Evolutionary conservation across 2,329 filamentous ascomycete species (phyloP).

Genomic region (Fusarium sp.): DNA sequence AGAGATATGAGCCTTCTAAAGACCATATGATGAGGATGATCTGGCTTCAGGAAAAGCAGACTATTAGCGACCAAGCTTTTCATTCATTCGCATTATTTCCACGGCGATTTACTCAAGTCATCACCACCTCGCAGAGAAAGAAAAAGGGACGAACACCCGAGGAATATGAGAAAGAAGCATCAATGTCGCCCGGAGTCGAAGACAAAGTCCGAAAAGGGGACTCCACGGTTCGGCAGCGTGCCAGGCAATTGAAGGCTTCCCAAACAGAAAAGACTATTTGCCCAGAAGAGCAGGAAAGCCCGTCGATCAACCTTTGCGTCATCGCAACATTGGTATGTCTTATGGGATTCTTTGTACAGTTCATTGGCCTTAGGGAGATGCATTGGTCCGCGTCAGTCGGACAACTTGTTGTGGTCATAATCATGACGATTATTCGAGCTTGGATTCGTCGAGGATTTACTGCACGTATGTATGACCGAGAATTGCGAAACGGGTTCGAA

Average conservation of each 20-base stretch:
- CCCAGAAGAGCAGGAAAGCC: no score
- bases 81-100: slow-evolving; percentile 40
- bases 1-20: slow-evolving; percentile 14
- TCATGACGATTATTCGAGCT: slow-evolving; percentile 7
- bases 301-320: neutral
- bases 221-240: no score
- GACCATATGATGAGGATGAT: slow-evolving; percentile 32
- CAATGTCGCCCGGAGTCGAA: no score
- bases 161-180: no score
- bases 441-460: slow-evolving; percentile 3
- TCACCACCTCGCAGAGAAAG: slow-evolving; percentile 1
- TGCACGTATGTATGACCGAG: rapidly evolving
- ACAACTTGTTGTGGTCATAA: neutral
- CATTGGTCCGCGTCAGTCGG: slow-evolving; percentile 10
- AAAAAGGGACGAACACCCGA: neutral
- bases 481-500: neutral
- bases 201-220: no score
- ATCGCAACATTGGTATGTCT: neutral
- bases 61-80: slow-evolving; percentile 50
- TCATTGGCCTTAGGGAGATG: slow-evolving; percentile 20
- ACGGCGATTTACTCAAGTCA: rapidly evolving
- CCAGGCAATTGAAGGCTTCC: no score
- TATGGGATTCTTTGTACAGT: slow-evolving; percentile 4
- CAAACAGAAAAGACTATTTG: neutral
- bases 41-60: slow-evolving; percentile 51